Evolutionary conservation across 257 asterid species (phyloP).

Genomic region (Mentha longifolia): DNA sequence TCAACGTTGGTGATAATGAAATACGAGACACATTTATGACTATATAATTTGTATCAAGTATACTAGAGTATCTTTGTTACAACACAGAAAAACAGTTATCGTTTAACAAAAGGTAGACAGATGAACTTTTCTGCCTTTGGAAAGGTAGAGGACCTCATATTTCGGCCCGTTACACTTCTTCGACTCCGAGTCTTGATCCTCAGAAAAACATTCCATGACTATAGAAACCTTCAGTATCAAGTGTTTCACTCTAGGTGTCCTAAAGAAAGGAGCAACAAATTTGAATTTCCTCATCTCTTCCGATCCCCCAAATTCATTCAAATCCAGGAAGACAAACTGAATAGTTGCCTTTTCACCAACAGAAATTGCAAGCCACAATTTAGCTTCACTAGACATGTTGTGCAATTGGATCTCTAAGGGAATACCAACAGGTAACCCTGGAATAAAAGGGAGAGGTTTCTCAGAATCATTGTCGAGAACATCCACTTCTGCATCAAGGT

Average conservation of each 20-base stretch:
- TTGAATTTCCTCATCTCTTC: constrained; percentile 51
- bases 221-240: constrained; percentile 59
- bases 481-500: constrained; percentile 54
- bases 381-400: constrained; percentile 50
- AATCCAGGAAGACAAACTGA: constrained; percentile 69
- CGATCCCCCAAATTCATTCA: constrained; percentile 47
- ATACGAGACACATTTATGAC: no score
- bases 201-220: constrained; percentile 65
- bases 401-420: constrained; percentile 56
- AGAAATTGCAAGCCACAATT: constrained; percentile 69
- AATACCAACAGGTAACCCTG: constrained; percentile 81
- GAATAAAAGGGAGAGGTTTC: constrained; percentile 65
- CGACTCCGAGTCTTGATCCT: constrained; percentile 28
- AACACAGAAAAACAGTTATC: neutral
- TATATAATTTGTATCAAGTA: neutral
- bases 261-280: constrained; percentile 55
- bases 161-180: constrained; percentile 47
- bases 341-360: constrained; percentile 41
- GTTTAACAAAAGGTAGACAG: constrained; percentile 40
- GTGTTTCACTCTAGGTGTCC: constrained; percentile 57
- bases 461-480: constrained; percentile 47
- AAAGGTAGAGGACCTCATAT: constrained; percentile 56
- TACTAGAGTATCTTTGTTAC: neutral
- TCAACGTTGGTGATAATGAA: no score
- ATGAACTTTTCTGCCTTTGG: constrained; percentile 58